Conservation (phyloP, 2,329 filamentous ascomycete species). For the Pseudopyrenochaeta lycopersici region DNA sequence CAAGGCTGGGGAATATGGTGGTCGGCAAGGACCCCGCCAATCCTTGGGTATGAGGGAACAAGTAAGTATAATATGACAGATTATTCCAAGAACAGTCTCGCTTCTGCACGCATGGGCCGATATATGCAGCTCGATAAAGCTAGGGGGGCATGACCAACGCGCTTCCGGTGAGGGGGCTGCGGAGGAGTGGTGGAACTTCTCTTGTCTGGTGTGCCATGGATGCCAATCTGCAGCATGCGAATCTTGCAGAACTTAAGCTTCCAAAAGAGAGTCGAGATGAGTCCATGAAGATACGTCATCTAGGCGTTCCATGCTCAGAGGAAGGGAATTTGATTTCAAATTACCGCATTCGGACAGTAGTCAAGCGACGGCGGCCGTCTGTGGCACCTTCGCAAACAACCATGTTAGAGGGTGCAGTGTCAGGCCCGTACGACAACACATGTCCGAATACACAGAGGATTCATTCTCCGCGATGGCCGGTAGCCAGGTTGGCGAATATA, state of each 20-base stretch:
- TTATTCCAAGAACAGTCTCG: slow-evolving; percentile 8
- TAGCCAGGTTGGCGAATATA: too few species aligned
- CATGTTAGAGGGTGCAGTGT: too few species aligned
- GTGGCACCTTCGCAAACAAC: too few species aligned
- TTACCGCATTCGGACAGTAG: neutral
- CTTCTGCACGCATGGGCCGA: slow-evolving; percentile 25
- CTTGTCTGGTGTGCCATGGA: neutral
- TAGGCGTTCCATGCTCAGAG: neutral
- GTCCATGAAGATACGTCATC: slow-evolving; percentile 4
- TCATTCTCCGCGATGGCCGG: too few species aligned
- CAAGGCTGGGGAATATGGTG: neutral
- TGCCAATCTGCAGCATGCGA: slow-evolving; percentile 1
- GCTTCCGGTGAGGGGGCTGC: slow-evolving; percentile 8
- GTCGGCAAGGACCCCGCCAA: slow-evolving; percentile 4
- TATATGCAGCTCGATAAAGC: slow-evolving; percentile 9
- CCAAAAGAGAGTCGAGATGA: neutral
- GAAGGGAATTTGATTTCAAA: neutral
- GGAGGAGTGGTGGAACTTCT: slow-evolving; percentile 6
- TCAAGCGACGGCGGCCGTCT: neutral
- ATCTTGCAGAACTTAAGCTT: neutral
- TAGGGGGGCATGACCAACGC: slow-evolving; percentile 5
- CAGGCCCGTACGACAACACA: too few species aligned
- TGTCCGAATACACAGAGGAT: too few species aligned
- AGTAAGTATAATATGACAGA: slow-evolving; percentile 18
- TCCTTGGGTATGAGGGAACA: slow-evolving; percentile 2